Conservation (phyloP, 495 filamentous ascomycete genomes). For the Annulohypoxylon stygium region DNA sequence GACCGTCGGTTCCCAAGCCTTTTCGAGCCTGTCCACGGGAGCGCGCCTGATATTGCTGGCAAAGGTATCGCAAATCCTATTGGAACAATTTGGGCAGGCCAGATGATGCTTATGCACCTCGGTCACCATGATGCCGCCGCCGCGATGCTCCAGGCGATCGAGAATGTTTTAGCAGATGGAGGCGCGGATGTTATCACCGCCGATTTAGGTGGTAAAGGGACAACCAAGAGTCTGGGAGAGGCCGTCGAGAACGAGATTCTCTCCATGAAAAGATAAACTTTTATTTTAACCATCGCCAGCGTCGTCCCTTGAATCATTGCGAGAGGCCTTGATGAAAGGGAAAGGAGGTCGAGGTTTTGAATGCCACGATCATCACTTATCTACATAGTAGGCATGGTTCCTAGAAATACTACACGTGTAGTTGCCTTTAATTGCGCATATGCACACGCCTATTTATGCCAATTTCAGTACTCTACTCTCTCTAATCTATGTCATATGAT, state of each 20-base stretch:
- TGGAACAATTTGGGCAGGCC: conserved; percentile 77
- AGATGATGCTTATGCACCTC: conserved; percentile 82
- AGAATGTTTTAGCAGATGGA: conserved; percentile 66
- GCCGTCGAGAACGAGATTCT: conserved; percentile 50
- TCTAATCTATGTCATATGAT: too few species aligned
- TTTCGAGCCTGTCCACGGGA: conserved; percentile 90
- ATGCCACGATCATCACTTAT: neutral
- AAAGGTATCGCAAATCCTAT: conserved; percentile 80
- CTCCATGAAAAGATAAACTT: conserved; percentile 1
- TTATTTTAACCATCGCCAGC: neutral
- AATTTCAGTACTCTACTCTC: too few species aligned
- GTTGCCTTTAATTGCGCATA: too few species aligned
- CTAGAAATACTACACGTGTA: too few species aligned
- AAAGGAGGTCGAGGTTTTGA: neutral
- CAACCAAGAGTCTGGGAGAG: conserved; percentile 76
- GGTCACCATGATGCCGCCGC: conserved; percentile 70
- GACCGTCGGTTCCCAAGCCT: conserved; percentile 74
- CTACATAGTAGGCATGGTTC: too few species aligned
- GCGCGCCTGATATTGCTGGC: conserved; percentile 76
- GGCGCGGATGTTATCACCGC: conserved; percentile 70
- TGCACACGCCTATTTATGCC: too few species aligned
- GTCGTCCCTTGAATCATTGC: neutral
- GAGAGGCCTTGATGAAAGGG: neutral
- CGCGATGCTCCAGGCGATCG: conserved; percentile 74
- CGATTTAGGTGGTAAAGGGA: conserved; percentile 76